Evolutionary conservation across 257 asterid species (phyloP).

Genomic region (Scutellaria galericulata): DNA sequence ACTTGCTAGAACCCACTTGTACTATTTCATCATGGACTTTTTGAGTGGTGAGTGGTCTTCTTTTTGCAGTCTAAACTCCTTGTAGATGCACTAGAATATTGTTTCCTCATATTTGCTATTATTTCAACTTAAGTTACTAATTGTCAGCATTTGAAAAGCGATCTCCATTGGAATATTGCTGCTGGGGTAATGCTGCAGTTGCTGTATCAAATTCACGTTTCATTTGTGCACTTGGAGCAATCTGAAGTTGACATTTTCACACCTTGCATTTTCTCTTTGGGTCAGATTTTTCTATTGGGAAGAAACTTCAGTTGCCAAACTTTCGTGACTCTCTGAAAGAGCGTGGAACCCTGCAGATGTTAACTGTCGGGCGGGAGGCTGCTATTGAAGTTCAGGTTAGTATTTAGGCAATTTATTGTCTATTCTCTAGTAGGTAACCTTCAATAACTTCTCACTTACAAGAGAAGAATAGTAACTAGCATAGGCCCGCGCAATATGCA

Average conservation of each 20-base stretch:
- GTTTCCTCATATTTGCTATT: constrained; percentile 44
- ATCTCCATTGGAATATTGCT: constrained; percentile 92
- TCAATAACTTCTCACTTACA: constrained; percentile 24
- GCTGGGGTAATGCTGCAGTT: constrained; percentile 98
- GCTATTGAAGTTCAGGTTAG: constrained; percentile 97
- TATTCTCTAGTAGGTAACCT: constrained; percentile 5
- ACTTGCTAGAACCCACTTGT: constrained; percentile 72
- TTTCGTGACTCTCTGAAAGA: constrained; percentile 91
- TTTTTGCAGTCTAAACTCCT: constrained; percentile 38
- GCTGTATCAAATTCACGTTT: constrained; percentile 76
- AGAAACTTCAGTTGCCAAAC: constrained; percentile 91
- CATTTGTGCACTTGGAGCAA: constrained; percentile 75
- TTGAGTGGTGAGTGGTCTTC: constrained; percentile 77
- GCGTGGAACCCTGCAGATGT: constrained; percentile 89
- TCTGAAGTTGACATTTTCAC: constrained; percentile 62
- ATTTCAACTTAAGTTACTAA: constrained; percentile 86
- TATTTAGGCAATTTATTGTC: constrained; percentile 31
- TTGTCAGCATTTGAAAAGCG: constrained; percentile 96
- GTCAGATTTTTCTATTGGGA: constrained; percentile 86
- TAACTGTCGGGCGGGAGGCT: constrained; percentile 97
- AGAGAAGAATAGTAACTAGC: constrained; percentile 16
- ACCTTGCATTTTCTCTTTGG: constrained; percentile 74
- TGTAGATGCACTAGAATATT: constrained; percentile 38
- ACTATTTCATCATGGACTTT: constrained; percentile 90
- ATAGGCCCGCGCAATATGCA: too few relatives aligned